Evolutionary conservation across 805 yeast species (phyloP).

Genomic region (Grigorovia yakushimaensis): DNA sequence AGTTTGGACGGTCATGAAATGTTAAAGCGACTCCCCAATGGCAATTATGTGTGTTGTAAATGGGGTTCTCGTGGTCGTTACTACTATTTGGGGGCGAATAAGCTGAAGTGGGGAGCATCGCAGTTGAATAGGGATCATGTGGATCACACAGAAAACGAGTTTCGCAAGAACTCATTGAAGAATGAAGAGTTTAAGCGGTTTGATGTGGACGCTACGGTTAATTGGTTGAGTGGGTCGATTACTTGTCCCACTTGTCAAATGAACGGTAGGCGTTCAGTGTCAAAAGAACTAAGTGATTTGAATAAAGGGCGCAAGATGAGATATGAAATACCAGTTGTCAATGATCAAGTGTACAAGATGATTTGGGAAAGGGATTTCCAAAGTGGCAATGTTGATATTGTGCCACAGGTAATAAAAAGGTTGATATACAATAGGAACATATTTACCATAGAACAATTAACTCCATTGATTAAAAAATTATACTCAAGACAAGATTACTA

Average conservation of each 20-base stretch:
- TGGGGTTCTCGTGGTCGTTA: neutral
- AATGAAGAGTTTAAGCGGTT: too few species aligned
- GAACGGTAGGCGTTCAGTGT: too few species aligned
- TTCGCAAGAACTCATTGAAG: too few species aligned
- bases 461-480: constrained; percentile 9
- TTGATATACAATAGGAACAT: constrained; percentile 4
- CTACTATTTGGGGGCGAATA: neutral
- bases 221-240: neutral
- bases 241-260: neutral
- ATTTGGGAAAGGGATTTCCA: constrained; percentile 15
- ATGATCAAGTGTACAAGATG: constrained; percentile 6
- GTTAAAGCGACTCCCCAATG: neutral
- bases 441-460: constrained; percentile 14
- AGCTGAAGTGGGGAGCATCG: too few species aligned
- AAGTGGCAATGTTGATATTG: constrained; percentile 8
- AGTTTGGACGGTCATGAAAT: neutral
- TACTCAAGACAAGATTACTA: constrained; percentile 6
- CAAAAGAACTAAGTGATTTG: too few species aligned
- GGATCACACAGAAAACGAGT: too few species aligned
- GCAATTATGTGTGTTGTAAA: neutral
- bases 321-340: constrained; percentile 6
- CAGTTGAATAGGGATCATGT: too few species aligned
- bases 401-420: constrained; percentile 7
- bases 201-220: too few species aligned
- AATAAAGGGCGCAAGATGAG: too few species aligned